Conservation (phyloP, 2,329 filamentous ascomycete species). For the Coleophoma crateriformis region DNA sequence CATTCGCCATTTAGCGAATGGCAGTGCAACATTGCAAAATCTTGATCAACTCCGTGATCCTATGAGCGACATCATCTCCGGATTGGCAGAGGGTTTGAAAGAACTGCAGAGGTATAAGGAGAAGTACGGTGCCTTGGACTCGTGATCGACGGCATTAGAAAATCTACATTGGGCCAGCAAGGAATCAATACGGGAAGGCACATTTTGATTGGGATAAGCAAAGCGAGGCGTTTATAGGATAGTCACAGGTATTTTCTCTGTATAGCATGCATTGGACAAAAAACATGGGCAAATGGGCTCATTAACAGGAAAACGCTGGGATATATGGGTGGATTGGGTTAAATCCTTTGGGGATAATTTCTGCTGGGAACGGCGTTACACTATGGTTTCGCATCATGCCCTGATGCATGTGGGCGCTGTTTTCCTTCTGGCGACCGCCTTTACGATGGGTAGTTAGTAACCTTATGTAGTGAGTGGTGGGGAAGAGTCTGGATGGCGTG, state of each 20-base stretch:
- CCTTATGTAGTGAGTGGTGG: too few relatives aligned
- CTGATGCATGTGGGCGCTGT: too few relatives aligned
- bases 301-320: too few relatives aligned
- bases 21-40: slow-evolving; percentile 53
- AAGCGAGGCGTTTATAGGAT: neutral
- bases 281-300: neutral
- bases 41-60: slow-evolving; percentile 72
- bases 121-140: slow-evolving; percentile 33
- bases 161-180: neutral
- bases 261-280: neutral
- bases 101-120: slow-evolving; percentile 59
- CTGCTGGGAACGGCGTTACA: too few relatives aligned
- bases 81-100: slow-evolving; percentile 53
- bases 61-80: slow-evolving; percentile 65
- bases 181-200: neutral
- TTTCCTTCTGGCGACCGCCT: too few relatives aligned
- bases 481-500: too few relatives aligned
- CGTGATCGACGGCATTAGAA: neutral
- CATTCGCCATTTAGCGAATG: slow-evolving; percentile 72
- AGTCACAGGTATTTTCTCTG: neutral
- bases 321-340: too few relatives aligned
- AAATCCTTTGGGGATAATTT: too few relatives aligned
- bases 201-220: neutral
- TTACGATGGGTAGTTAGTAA: too few relatives aligned
- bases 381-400: too few relatives aligned